Conservation (phyloP, 257 asterid species). For the Primulina tabacum region DNA sequence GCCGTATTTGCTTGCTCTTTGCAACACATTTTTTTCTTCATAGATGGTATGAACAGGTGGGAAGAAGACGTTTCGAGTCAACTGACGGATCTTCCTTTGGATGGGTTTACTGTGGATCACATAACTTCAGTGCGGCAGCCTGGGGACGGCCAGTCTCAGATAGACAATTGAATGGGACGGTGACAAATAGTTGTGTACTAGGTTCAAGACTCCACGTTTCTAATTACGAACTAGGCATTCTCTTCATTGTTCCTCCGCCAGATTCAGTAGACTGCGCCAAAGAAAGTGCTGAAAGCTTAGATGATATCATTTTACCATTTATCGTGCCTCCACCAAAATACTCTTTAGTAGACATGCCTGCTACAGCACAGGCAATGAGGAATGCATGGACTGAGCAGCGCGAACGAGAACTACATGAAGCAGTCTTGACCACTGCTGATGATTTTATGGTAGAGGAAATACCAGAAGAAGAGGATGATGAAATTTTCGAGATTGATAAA, state of each 20-base stretch:
- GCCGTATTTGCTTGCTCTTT: neutral
- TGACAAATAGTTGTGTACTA: slow-evolving; percentile 37
- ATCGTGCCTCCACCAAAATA: slow-evolving; percentile 78
- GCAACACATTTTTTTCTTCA: slow-evolving; percentile 6
- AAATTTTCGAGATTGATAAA: slow-evolving; percentile 35
- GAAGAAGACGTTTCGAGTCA: slow-evolving; percentile 58
- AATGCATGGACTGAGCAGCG: slow-evolving; percentile 55
- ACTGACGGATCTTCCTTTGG: slow-evolving; percentile 61
- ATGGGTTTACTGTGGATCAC: slow-evolving; percentile 87
- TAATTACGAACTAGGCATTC: slow-evolving; percentile 79
- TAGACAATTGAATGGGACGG: slow-evolving; percentile 25
- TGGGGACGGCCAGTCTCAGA: slow-evolving; percentile 81
- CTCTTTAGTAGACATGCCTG: slow-evolving; percentile 56
- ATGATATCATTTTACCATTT: slow-evolving; percentile 71
- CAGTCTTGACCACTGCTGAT: slow-evolving; percentile 22
- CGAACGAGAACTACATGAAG: slow-evolving; percentile 31
- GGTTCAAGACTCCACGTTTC: slow-evolving; percentile 73
- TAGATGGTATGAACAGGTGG: slow-evolving; percentile 62
- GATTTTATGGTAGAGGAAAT: slow-evolving; percentile 44
- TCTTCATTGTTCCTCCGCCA: slow-evolving; percentile 67
- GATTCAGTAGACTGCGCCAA: slow-evolving; percentile 23
- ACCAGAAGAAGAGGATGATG: slow-evolving; percentile 55
- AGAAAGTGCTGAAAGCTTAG: slow-evolving; percentile 40
- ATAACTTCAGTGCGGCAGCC: slow-evolving; percentile 93
- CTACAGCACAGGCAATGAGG: slow-evolving; percentile 71